These are phyloP conservation scores for Trametes coccinea DNA, from an alignment of 768 basidiomycete genomes.

Conservation along the genomic window DNA sequence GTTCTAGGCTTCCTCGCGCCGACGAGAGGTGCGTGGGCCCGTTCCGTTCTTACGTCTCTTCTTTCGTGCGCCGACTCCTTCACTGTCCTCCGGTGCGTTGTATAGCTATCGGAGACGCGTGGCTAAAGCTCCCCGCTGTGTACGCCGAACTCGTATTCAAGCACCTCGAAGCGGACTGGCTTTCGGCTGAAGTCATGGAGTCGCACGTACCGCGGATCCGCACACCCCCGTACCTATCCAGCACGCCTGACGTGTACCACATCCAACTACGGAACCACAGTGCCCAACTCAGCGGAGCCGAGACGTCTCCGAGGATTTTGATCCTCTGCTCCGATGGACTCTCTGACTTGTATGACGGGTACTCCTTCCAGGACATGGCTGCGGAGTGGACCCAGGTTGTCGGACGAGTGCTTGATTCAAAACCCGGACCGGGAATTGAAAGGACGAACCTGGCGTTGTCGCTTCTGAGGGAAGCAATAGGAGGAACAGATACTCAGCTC, in stretches of 20 bases:
- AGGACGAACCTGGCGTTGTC: conserved; percentile 40
- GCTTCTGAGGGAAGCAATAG: conserved; percentile 44
- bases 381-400: conserved; percentile 39
- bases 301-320: conserved; percentile 33
- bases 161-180: conserved; percentile 39
- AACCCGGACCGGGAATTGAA: conserved; percentile 16
- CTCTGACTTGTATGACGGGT: conserved; percentile 40
- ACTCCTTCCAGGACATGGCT: conserved; percentile 32
- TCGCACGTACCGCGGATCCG: conserved; percentile 37
- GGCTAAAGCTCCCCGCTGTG: conserved; percentile 39
- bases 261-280: conserved; percentile 9
- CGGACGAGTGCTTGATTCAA: conserved; percentile 30
- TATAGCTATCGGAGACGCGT: conserved; percentile 38
- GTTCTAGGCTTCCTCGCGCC: conserved; percentile 79
- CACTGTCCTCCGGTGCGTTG: conserved; percentile 2
- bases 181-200: conserved; percentile 30
- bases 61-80: conserved; percentile 1
- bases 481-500: conserved; percentile 41
- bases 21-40: conserved; percentile 60
- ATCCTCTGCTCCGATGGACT: conserved; percentile 52
- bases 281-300: conserved; percentile 1
- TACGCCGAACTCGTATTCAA: conserved; percentile 38
- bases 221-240: conserved; percentile 50
- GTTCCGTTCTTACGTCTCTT: background rate
- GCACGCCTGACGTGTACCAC: conserved; percentile 43